Conservation (phyloP, 2,329 filamentous ascomycete genomes). For the Xylaria sp. region DNA sequence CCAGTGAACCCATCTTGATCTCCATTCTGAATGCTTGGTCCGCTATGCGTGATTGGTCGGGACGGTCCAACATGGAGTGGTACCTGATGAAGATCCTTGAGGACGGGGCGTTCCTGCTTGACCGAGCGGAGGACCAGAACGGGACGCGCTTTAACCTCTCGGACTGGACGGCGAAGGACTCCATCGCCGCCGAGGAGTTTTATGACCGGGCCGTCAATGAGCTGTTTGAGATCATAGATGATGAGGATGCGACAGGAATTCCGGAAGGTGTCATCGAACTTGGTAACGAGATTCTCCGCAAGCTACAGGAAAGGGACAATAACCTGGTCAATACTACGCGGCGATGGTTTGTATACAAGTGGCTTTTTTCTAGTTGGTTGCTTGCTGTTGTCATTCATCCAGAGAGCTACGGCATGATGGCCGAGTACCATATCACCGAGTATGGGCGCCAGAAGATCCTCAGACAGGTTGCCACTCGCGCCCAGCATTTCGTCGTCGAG, state of each 20-base stretch:
- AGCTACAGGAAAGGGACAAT: constrained; percentile 67
- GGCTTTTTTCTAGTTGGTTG: constrained; percentile 89
- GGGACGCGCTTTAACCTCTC: constrained; percentile 72
- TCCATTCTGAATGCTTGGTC: constrained; percentile 88
- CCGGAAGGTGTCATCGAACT: constrained; percentile 84
- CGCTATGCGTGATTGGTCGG: constrained; percentile 84
- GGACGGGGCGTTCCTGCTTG: constrained; percentile 87
- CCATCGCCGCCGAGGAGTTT: constrained; percentile 83
- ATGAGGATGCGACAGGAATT: constrained; percentile 81
- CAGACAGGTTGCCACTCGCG: constrained; percentile 77
- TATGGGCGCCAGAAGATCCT: constrained; percentile 83
- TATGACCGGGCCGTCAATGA: constrained; percentile 80
- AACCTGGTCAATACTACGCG: constrained; percentile 75
- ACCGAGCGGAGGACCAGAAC: constrained; percentile 79
- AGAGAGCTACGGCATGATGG: constrained; percentile 78
- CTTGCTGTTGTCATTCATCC: constrained; percentile 84
- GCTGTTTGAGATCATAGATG: constrained; percentile 84
- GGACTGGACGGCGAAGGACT: constrained; percentile 76
- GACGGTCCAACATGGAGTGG: constrained; percentile 85
- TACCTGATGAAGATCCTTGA: constrained; percentile 95
- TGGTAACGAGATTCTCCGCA: constrained; percentile 79
- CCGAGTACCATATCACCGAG: constrained; percentile 90
- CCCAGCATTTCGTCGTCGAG: constrained; percentile 78
- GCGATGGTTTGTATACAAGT: constrained; percentile 84
- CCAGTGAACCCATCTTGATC: constrained; percentile 78